Percentiles rank a stretch among this genome's conserved stretches.
Evolutionary conservation across 192 early-diverging fungal species (phyloP).

Genomic region (Glomus cerebriforme): DNA sequence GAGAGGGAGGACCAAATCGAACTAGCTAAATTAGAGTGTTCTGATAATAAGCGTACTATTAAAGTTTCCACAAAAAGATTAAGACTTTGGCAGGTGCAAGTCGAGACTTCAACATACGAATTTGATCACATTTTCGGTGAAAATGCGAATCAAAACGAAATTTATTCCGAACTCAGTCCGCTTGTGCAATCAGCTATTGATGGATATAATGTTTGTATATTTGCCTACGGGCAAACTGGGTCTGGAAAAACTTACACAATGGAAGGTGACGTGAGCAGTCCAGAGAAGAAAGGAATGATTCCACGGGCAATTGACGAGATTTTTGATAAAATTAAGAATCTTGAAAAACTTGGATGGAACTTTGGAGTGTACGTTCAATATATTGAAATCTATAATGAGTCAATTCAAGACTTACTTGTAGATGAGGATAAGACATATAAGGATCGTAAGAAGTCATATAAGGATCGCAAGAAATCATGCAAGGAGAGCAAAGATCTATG

Average conservation of each 20-base stretch:
- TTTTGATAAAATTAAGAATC: constrained; percentile 69
- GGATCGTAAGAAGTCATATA: constrained; percentile 75
- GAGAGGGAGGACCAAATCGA: constrained; percentile 13
- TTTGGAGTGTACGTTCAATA: constrained; percentile 88
- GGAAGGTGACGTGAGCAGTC: constrained; percentile 60
- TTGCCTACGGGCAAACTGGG: constrained; percentile 98
- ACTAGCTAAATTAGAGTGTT: background rate
- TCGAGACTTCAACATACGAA: constrained; percentile 72
- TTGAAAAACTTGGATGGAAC: constrained; percentile 82
- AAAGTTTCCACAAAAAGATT: background rate
- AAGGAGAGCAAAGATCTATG: constrained; percentile 77
- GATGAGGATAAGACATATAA: constrained; percentile 68
- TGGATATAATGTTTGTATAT: constrained; percentile 97
- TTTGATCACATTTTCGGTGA: constrained; percentile 88
- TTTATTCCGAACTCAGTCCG: constrained; percentile 96
- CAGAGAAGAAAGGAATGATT: constrained; percentile 81
- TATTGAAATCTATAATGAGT: constrained; percentile 97
- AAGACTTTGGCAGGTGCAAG: background rate
- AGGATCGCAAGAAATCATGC: constrained; percentile 79
- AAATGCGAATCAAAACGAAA: constrained; percentile 64
- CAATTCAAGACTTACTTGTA: constrained; percentile 79
- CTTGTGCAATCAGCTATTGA: constrained; percentile 94
- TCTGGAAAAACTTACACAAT: constrained; percentile 89
- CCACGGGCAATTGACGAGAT: constrained; percentile 92
- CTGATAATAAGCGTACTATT: background rate